Evolutionary conservation across 176 grass and related monocot species (phyloP), one percentile per base, ranked within the genome.

Genomic region (Rhynchospora pubera): DNA sequence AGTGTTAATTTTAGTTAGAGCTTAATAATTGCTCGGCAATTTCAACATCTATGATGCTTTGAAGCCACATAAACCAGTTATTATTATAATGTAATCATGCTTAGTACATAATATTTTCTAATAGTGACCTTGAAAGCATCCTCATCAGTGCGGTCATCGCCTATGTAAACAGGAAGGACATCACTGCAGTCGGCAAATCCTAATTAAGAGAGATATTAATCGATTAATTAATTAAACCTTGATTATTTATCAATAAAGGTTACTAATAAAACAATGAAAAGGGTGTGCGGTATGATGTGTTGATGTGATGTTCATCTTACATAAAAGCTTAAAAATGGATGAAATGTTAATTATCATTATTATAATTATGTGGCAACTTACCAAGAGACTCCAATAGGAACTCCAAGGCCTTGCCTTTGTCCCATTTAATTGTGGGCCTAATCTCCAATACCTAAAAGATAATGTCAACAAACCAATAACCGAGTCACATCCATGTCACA

Each of bases 331-430:
- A 30, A 22, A 55, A 18, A 24, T 19, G 8, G 19, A 5, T 30
- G 50, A 77, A 55, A 77, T 77, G 13, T 30, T 77, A 30, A 52
- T 18, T 56, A 72, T 72, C 19, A 16, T 79, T n/a, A n/a, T n/a
- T n/a, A n/a, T n/a, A n/a, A n/a, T n/a, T 28, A 28, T 39, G 34
- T 39, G 5, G n/a, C 28, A 6, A 84, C 91, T 84, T 87, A 97
- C 94, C 96, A 63, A 95, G 90, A 70, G 92, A 91, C 32, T 95
- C 87, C 22, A 98, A 87, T 45, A 98, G 79, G 51, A 95, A 98
- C 83, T 98, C 96, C 85, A 98, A 79, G 7, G 96, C 96, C 92
- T 88, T 94, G 77, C 96, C 96, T 81, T 98, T 98, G 89, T 98
- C 96, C 96, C 96, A 98, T 85, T 90, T 95, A 14, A 98, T 98